A percentile compares a stretch with the other conserved stretches of the same genome.
Evolutionary conservation across 441 rosid genomes (phyloP).

Genomic region (Corymbia calophylla): DNA sequence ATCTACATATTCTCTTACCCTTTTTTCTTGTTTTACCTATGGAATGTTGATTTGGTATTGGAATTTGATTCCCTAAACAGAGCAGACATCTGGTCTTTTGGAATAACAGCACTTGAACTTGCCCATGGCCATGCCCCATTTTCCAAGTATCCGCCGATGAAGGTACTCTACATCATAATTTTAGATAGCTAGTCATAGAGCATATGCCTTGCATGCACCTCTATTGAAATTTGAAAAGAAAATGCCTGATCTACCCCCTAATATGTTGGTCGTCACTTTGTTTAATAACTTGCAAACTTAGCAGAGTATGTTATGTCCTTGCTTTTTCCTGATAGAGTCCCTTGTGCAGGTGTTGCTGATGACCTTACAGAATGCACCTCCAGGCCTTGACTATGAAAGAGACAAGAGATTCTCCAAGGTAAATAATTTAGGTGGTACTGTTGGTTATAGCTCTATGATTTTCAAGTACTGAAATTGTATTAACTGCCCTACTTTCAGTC

Average conservation of each 20-base stretch:
- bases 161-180: slow-evolving; percentile 43
- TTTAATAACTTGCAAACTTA: not conserved
- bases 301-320: slow-evolving; percentile 1
- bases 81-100: slow-evolving; percentile 96
- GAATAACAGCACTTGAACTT: slow-evolving; percentile 95
- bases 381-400: slow-evolving; percentile 98
- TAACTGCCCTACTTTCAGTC: slow-evolving; percentile 39
- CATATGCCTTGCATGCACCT: not conserved
- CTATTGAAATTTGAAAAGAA: not conserved
- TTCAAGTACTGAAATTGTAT: slow-evolving; percentile 9
- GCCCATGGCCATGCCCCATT: slow-evolving; percentile 99
- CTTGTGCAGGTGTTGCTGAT: slow-evolving; percentile 77
- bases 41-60: slow-evolving; percentile 3
- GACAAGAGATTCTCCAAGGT: slow-evolving; percentile 96
- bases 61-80: slow-evolving; percentile 41
- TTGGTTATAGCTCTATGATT: not conserved
- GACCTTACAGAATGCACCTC: slow-evolving; percentile 99
- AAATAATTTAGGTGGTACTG: not conserved
- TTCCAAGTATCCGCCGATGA: slow-evolving; percentile 98
- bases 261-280: not conserved
- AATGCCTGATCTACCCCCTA: not conserved
- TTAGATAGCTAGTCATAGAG: not conserved
- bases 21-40: not conserved
- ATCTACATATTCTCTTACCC: not conserved
- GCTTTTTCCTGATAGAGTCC: not conserved